Conservation (phyloP, 192 early-diverging fungal species). For the Gaertneriomyces semiglobifer region DNA sequence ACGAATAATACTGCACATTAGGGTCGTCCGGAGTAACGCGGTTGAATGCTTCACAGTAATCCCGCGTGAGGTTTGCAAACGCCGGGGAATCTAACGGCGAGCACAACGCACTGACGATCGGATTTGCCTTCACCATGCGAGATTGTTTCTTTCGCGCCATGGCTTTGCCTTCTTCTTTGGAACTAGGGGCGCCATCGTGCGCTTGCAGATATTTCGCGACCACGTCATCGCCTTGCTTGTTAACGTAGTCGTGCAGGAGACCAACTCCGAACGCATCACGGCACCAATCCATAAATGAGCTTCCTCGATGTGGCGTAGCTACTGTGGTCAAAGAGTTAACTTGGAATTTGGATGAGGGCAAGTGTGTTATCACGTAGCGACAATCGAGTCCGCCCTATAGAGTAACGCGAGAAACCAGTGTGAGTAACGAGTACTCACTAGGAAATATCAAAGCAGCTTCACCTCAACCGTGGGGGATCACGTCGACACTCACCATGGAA, state of each 20-base stretch:
- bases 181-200: not conserved
- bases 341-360: slow-evolving; percentile 59
- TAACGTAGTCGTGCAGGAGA: slow-evolving; percentile 37
- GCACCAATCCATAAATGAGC: slow-evolving; percentile 92
- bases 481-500: slow-evolving; percentile 68
- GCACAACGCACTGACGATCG: slow-evolving; percentile 51
- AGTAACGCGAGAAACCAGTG: not conserved
- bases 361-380: slow-evolving; percentile 84
- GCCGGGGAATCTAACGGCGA: slow-evolving; percentile 80
- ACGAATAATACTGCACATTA: slow-evolving; percentile 71
- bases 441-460: no score
- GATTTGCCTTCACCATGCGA: slow-evolving; percentile 8
- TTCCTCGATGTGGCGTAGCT: slow-evolving; percentile 91
- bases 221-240: slow-evolving; percentile 36
- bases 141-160: not conserved
- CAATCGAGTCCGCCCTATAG: slow-evolving; percentile 85
- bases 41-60: slow-evolving; percentile 86
- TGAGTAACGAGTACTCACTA: not conserved
- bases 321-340: slow-evolving; percentile 85
- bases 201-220: slow-evolving; percentile 27
- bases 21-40: slow-evolving; percentile 76
- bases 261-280: slow-evolving; percentile 82
- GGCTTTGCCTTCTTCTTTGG: slow-evolving; percentile 1
- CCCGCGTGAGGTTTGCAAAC: slow-evolving; percentile 85
- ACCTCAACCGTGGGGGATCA: not conserved